Evolutionary conservation across 805 yeast species (phyloP).

Genomic region (Clavispora phyllophila): DNA sequence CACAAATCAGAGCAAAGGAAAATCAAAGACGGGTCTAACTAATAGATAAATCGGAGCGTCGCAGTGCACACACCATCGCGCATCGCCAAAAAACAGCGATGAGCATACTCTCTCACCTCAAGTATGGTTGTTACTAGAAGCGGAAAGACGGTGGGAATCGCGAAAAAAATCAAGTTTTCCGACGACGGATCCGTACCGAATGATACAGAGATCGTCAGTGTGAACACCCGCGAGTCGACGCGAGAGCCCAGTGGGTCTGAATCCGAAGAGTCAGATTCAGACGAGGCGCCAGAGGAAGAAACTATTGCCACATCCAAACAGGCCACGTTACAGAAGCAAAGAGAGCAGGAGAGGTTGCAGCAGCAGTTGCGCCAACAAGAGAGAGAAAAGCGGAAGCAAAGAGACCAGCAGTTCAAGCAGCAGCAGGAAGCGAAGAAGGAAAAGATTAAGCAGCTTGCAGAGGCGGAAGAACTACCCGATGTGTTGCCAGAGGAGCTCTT

Average conservation of each 20-base stretch:
- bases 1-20: too few relatives aligned
- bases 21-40: too few relatives aligned
- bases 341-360: slow-evolving; percentile 18
- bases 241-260: slow-evolving; percentile 17
- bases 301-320: slow-evolving; percentile 26
- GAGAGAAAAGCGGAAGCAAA: slow-evolving; percentile 32
- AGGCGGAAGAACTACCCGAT: slow-evolving; percentile 32
- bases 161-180: slow-evolving; percentile 28
- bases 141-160: slow-evolving; percentile 11
- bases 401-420: slow-evolving; percentile 26
- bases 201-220: slow-evolving; percentile 7
- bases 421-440: slow-evolving; percentile 31
- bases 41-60: neutral
- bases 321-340: slow-evolving; percentile 22
- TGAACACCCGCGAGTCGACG: slow-evolving; percentile 11
- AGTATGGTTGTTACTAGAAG: slow-evolving; percentile 30
- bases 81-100: slow-evolving; percentile 1
- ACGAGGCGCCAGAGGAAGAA: slow-evolving; percentile 44
- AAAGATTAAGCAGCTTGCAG: slow-evolving; percentile 9
- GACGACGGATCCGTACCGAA: slow-evolving; percentile 22
- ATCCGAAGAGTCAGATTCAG: slow-evolving; percentile 16
- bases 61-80: slow-evolving; percentile 1
- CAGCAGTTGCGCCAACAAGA: slow-evolving; percentile 23
- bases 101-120: neutral
- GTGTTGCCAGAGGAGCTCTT: slow-evolving; percentile 38